These are phyloP conservation scores for Globisporangium paroecandrum DNA, from an alignment of 352 stramenopile genomes.

Conservation along the genomic window DNA sequence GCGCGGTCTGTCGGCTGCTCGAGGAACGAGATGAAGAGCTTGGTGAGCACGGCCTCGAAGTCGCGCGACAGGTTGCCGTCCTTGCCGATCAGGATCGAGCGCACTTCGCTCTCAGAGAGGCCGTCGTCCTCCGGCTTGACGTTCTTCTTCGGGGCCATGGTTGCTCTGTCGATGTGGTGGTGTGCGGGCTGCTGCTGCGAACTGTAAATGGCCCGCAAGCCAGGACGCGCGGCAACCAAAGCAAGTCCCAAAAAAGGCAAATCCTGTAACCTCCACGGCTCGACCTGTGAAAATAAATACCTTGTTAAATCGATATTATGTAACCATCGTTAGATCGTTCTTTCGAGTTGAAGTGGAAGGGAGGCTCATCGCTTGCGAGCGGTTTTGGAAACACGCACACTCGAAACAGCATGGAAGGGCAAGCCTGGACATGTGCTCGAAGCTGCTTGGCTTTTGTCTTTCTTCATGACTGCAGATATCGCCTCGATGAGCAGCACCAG, in stretches of 20 bases:
- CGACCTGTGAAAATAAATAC: not conserved
- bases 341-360: not conserved
- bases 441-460: too few species aligned
- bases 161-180: not conserved
- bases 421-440: not conserved
- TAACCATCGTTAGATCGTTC: not conserved
- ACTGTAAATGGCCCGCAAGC: slow-evolving; percentile 13
- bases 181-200: not conserved
- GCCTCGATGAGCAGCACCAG: not conserved
- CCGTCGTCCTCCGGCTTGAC: slow-evolving; percentile 39
- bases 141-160: slow-evolving; percentile 61
- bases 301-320: not conserved
- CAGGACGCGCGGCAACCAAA: slow-evolving; percentile 6
- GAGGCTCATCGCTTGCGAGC: not conserved
- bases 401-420: not conserved
- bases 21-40: slow-evolving; percentile 84
- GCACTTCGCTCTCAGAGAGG: slow-evolving; percentile 81
- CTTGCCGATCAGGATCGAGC: slow-evolving; percentile 77
- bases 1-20: slow-evolving; percentile 76
- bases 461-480: not conserved
- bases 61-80: slow-evolving; percentile 80
- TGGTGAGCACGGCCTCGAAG: slow-evolving; percentile 83
- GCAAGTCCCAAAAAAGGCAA: slow-evolving; percentile 4
- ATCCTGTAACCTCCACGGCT: slow-evolving; percentile 6
- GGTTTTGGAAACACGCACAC: not conserved